phyloP scores from a whole-genome alignment of 371 early-diverging fungal species.

The Dichotomocladium elegans region DNA sequence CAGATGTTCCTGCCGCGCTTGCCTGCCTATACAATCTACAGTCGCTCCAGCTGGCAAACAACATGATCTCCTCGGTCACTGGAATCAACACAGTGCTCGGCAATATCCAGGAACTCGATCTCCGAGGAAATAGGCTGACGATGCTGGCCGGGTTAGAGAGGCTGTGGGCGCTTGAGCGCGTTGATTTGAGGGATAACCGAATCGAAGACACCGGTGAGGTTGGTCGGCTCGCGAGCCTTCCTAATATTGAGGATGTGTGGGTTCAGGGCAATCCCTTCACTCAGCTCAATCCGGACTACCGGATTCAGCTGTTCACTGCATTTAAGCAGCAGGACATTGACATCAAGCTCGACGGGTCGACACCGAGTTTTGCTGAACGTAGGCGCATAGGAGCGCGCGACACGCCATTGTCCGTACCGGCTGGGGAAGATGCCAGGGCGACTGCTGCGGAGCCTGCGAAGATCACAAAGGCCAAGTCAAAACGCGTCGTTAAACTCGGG shows the following conservation, averaged over 20 bases:
- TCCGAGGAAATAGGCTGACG: constrained; percentile 65
- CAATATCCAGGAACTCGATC: constrained; percentile 58
- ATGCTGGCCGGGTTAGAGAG: constrained; percentile 64
- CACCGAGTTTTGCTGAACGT: constrained; percentile 50
- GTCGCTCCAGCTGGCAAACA: constrained; percentile 60
- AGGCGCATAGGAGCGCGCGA: constrained; percentile 20
- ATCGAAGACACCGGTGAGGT: constrained; percentile 59
- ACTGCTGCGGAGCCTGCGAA: not conserved
- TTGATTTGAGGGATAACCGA: constrained; percentile 67
- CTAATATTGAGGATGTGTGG: constrained; percentile 58
- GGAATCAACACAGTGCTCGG: constrained; percentile 65
- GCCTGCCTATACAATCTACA: constrained; percentile 53
- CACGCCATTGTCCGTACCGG: constrained; percentile 7
- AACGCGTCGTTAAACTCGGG: constrained; percentile 34
- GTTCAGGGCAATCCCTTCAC: constrained; percentile 63
- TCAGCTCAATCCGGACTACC: constrained; percentile 54
- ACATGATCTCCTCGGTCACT: constrained; percentile 59
- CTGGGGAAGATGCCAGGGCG: not conserved
- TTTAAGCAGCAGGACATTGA: constrained; percentile 49
- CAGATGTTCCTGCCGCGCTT: constrained; percentile 57
- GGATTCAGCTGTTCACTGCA: constrained; percentile 49
- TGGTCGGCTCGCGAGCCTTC: constrained; percentile 51
- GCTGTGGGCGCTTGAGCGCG: constrained; percentile 65
- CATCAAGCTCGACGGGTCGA: constrained; percentile 53
- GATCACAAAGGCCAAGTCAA: constrained; percentile 18